Conservation (phyloP, 306 rosid species). For the Cucurbita ficifolia region DNA sequence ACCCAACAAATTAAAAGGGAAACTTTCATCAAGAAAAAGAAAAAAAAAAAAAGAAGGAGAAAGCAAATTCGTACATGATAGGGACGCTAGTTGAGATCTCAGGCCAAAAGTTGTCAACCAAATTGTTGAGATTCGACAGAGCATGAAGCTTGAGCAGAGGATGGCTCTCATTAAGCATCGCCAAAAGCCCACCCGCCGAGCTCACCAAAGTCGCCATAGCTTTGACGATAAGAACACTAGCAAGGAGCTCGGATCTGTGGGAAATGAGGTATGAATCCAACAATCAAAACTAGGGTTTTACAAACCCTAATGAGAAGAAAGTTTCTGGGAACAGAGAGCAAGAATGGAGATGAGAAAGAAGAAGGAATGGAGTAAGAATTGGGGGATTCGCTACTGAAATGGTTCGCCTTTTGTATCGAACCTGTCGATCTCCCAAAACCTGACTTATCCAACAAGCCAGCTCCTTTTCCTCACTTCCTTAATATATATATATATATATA, state of each 20-base stretch:
- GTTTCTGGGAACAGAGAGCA: background rate
- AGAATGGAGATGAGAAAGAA: background rate
- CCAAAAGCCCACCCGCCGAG: slow-evolving; percentile 90
- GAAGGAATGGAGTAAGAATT: background rate
- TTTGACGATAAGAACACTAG: background rate
- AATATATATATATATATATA: too few species aligned
- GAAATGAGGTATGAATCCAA: background rate
- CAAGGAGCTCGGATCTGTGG: slow-evolving; percentile 2
- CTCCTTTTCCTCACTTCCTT: background rate
- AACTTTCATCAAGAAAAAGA: background rate
- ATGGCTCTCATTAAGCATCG: slow-evolving; percentile 83
- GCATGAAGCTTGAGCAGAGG: slow-evolving; percentile 79
- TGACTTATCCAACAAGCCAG: slow-evolving; percentile 9
- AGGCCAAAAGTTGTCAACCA: slow-evolving; percentile 89
- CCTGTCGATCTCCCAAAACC: slow-evolving; percentile 1
- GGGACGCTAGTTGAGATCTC: slow-evolving; percentile 99
- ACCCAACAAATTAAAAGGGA: background rate
- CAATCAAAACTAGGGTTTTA: background rate
- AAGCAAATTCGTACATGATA: slow-evolving; percentile 40
- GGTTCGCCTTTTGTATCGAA: background rate
- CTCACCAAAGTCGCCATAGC: slow-evolving; percentile 64
- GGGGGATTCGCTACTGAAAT: slow-evolving; percentile 6
- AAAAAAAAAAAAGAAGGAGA: background rate
- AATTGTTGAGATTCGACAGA: slow-evolving; percentile 75
- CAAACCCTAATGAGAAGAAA: background rate